Evolutionary conservation across 2,329 filamentous ascomycete genomes (phyloP).

Genomic region (Conoideocrella luteorostrata): DNA sequence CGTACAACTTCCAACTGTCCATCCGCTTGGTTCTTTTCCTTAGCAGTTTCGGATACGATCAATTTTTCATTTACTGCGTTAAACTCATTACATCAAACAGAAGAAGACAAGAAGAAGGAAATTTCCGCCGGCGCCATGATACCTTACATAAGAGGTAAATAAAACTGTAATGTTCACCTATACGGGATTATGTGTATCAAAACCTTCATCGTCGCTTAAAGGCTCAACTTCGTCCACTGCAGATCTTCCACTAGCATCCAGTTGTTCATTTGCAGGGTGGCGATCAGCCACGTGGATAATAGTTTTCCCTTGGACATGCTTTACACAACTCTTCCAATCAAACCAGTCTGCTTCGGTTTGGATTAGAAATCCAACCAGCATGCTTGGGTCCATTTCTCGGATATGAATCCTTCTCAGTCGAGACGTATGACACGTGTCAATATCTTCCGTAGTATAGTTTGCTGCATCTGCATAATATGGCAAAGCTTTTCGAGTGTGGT

Average conservation of each 20-base stretch:
- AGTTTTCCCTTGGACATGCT: conserved; percentile 70
- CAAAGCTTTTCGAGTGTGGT: conserved; percentile 72
- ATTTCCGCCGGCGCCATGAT: no score
- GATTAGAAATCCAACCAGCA: conserved; percentile 92
- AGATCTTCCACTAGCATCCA: conserved; percentile 54
- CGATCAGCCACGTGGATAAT: conserved; percentile 78
- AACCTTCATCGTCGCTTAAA: conserved; percentile 65
- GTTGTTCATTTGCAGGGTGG: conserved; percentile 51
- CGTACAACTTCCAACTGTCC: no score
- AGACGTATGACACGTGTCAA: conserved; percentile 81
- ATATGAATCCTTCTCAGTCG: conserved; percentile 77
- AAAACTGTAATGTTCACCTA: conserved; percentile 9
- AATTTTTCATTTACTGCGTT: no score
- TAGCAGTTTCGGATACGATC: no score
- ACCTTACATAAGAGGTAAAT: not conserved
- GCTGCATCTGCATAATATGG: conserved; percentile 50
- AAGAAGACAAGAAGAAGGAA: no score
- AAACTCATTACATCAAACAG: no score
- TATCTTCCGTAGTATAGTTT: conserved; percentile 63
- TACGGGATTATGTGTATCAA: conserved; percentile 30
- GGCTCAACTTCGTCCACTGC: conserved; percentile 88
- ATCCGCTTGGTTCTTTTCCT: no score
- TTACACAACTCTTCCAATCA: conserved; percentile 71
- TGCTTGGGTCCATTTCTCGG: conserved; percentile 93
- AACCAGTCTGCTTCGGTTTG: conserved; percentile 75